Percentiles rank a stretch among this genome's conserved stretches.
Conservation (phyloP, 2,329 filamentous ascomycete genomes). For the Rosellinia necatrix region DNA sequence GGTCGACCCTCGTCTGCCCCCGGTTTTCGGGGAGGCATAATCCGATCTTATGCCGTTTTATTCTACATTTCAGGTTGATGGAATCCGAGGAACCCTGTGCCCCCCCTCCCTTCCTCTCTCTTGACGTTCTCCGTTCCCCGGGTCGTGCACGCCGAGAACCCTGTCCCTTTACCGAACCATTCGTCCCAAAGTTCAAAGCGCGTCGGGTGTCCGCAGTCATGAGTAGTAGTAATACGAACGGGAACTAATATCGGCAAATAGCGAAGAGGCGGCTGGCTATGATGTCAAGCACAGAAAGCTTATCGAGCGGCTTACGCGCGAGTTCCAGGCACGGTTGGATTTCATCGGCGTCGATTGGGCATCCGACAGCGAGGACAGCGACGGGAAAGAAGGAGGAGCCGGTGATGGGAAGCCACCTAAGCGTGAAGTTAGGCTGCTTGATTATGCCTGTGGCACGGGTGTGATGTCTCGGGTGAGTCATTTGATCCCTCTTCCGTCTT, state of each 20-base stretch:
- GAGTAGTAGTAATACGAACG: too few relatives aligned
- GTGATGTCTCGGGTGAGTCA: constrained; percentile 64
- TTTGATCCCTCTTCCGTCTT: neutral
- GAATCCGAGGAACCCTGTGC: neutral
- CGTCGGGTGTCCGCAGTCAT: too few relatives aligned
- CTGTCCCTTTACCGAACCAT: neutral
- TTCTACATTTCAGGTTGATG: neutral
- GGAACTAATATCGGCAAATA: constrained; percentile 36
- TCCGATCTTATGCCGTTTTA: neutral
- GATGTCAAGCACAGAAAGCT: constrained; percentile 61
- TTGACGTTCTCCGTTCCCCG: too few relatives aligned
- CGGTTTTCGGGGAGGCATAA: neutral
- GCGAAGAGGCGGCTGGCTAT: constrained; percentile 58
- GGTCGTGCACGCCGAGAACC: too few relatives aligned
- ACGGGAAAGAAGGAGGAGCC: constrained; percentile 32
- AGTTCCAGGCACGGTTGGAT: constrained; percentile 56
- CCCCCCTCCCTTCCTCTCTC: neutral
- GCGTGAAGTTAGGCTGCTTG: constrained; percentile 60
- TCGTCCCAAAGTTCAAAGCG: neutral
- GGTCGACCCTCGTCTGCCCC: neutral
- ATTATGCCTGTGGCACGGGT: constrained; percentile 79
- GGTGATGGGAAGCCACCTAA: constrained; percentile 28
- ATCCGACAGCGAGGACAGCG: constrained; percentile 43
- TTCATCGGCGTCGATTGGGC: constrained; percentile 67
- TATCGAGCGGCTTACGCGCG: constrained; percentile 56